phyloP scores from a whole-genome alignment of 202 grass and related monocot genomes.

The Eragrostis tef region DNA sequence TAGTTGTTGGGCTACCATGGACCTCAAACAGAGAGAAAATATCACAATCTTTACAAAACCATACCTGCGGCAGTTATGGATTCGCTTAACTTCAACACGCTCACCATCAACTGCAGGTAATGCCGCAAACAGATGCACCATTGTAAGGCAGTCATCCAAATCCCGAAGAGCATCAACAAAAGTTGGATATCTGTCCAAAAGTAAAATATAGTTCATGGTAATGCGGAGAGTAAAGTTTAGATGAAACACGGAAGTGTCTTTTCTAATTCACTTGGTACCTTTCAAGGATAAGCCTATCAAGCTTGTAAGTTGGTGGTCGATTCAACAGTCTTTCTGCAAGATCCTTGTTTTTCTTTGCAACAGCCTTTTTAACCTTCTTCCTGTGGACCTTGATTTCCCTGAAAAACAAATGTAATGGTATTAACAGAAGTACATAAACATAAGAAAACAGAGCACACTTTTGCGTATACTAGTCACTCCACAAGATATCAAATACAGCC shows the following conservation, averaged over 20 bases:
- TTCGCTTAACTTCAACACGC: conserved; percentile 71
- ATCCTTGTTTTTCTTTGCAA: conserved; percentile 89
- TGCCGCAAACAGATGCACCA: conserved; percentile 97
- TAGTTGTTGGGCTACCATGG: background rate
- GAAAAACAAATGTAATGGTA: conserved; percentile 30
- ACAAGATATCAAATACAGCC: background rate
- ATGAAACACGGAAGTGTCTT: conserved; percentile 15
- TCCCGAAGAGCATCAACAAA: conserved; percentile 94
- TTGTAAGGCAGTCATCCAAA: conserved; percentile 96
- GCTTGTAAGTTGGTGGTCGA: conserved; percentile 76
- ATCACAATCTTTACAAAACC: background rate
- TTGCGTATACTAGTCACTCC: background rate
- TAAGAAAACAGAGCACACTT: background rate
- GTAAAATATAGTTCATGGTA: conserved; percentile 6
- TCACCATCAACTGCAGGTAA: conserved; percentile 95
- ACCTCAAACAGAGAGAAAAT: conserved; percentile 1
- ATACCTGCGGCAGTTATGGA: conserved; percentile 91
- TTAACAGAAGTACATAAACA: background rate
- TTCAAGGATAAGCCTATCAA: conserved; percentile 86
- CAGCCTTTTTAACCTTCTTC: conserved; percentile 85
- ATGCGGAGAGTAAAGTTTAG: background rate
- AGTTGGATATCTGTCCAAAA: conserved; percentile 70
- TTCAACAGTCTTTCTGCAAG: conserved; percentile 78
- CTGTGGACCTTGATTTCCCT: conserved; percentile 75
- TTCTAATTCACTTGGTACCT: conserved; percentile 52